Base-by-base conservation (phyloP, 2,329 filamentous ascomycete species). In the Pseudogymnoascus sp. region DNA sequence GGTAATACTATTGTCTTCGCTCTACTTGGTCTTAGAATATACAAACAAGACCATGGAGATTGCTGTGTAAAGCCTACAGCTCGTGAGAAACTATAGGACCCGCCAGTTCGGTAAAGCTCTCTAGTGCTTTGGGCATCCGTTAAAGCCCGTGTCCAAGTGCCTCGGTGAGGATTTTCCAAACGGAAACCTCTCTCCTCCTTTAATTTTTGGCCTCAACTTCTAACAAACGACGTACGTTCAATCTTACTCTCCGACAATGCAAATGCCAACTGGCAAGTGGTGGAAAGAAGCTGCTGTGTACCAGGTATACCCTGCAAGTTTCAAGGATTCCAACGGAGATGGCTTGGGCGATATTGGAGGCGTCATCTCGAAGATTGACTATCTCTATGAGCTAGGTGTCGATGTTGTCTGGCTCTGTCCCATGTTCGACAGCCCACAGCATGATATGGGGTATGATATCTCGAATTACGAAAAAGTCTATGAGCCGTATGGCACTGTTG, bases 371-470 rank as follows among this genome's bases (percentile, higher is more conserved):
- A 84, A 85, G 66, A 76, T 89, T 2, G 78, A 84, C 69, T 87
- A 89, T 71, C 77, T 89, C 38, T 77, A 83, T 69, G 75, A 77
- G 3, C 75, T 90, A 0, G 86, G 86, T 1, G 76, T 87, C 11
- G 82, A 89, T 67, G 80, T 86, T 4, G 76, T 90, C 60, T 90
- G 87, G 87, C 75, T 87, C 0, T 88, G 82, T 35, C 88, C 87
- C n/a, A 84, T 87, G 72, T 87, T 84, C 68, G 82, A 85, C 64
- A 83, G 80, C 3, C 87, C 87, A 0, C 84, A 88, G 68, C 75
- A 83, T 11, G 87, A 89, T 68, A 88, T 89, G 86, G 87, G 86
- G 31, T 89, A 89, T 70, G 88, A 89, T 70, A 84, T 89, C 59
- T 80, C 82, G 24, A 82, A 90, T 72, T 90, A 91, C 67, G 82